These are phyloP conservation scores for Dothistroma septosporum DNA, from an alignment of 2,329 filamentous ascomycete species.

Conservation along the genomic window DNA sequence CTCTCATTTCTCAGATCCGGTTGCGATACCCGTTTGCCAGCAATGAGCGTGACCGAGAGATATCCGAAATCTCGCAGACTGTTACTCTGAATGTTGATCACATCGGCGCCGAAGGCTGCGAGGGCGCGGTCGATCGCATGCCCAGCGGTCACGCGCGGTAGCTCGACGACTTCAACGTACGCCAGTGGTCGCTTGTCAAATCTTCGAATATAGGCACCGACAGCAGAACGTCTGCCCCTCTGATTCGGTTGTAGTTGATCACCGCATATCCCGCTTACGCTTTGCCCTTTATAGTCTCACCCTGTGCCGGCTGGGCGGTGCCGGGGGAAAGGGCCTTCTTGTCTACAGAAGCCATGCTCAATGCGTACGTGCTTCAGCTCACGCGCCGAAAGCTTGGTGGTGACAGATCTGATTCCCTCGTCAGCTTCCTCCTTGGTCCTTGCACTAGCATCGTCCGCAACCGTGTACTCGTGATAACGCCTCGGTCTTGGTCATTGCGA, in stretches of 20 bases:
- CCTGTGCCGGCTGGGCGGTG: constrained; percentile 47
- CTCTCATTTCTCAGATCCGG: constrained; percentile 42
- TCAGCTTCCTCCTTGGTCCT: constrained; percentile 34
- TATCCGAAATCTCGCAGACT: constrained; percentile 34
- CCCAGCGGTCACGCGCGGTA: constrained; percentile 30
- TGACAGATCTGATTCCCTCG: constrained; percentile 32
- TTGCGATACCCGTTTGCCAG: constrained; percentile 48
- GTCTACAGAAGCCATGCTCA: constrained; percentile 31
- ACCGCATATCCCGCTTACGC: constrained; percentile 41
- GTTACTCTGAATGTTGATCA: constrained; percentile 28
- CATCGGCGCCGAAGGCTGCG: constrained; percentile 30
- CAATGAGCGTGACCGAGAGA: constrained; percentile 41
- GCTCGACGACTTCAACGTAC: constrained; percentile 36
- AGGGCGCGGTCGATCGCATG: constrained; percentile 30
- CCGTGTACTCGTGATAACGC: constrained; percentile 40
- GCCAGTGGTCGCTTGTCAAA: constrained; percentile 30
- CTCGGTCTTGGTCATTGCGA: constrained; percentile 23
- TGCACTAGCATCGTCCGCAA: constrained; percentile 30
- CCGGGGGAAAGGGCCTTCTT: constrained; percentile 34
- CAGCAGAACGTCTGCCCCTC: constrained; percentile 9
- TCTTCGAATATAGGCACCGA: constrained; percentile 12
- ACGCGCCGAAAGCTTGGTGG: constrained; percentile 36
- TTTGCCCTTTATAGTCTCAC: constrained; percentile 44
- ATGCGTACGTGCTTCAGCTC: constrained; percentile 44
- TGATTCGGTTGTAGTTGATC: constrained; percentile 29